Conservation (phyloP, 2,329 filamentous ascomycete genomes). For the Xylaria sp. region DNA sequence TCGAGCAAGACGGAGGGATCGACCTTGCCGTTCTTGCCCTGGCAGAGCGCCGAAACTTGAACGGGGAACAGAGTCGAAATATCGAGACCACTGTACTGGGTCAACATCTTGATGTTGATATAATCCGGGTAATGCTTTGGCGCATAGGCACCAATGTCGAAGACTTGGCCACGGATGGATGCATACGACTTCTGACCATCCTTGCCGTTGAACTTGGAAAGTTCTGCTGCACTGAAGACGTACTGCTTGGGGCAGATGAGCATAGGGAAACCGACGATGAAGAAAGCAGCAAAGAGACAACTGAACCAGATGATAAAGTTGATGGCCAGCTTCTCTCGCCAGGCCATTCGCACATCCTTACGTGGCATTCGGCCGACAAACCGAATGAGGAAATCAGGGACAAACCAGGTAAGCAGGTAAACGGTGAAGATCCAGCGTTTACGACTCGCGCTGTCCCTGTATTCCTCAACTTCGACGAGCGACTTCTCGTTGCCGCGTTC, state of each 20-base stretch:
- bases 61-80: conserved; percentile 87
- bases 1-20: conserved; percentile 75
- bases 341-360: conserved; percentile 86
- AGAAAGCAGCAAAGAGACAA: conserved; percentile 74
- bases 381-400: conserved; percentile 79
- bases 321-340: conserved; percentile 96
- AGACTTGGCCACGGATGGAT: conserved; percentile 83
- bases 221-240: conserved; percentile 74
- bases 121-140: conserved; percentile 70
- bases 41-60: conserved; percentile 87
- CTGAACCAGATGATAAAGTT: conserved; percentile 94
- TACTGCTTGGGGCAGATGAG: conserved; percentile 89
- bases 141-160: conserved; percentile 70
- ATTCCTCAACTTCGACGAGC: conserved; percentile 84
- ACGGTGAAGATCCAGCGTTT: conserved; percentile 88
- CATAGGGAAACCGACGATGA: conserved; percentile 81
- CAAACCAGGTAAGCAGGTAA: conserved; percentile 76
- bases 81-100: conserved; percentile 81
- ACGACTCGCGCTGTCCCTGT: conserved; percentile 68
- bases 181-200: conserved; percentile 60
- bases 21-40: conserved; percentile 61
- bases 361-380: conserved; percentile 78
- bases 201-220: conserved; percentile 70
- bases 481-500: conserved; percentile 91
- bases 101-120: conserved; percentile 56